Evolutionary conservation across 2,329 filamentous ascomycete species (phyloP), one percentile per base, ranked within the genome.

Genomic region (Paracamarosporium sp.): DNA sequence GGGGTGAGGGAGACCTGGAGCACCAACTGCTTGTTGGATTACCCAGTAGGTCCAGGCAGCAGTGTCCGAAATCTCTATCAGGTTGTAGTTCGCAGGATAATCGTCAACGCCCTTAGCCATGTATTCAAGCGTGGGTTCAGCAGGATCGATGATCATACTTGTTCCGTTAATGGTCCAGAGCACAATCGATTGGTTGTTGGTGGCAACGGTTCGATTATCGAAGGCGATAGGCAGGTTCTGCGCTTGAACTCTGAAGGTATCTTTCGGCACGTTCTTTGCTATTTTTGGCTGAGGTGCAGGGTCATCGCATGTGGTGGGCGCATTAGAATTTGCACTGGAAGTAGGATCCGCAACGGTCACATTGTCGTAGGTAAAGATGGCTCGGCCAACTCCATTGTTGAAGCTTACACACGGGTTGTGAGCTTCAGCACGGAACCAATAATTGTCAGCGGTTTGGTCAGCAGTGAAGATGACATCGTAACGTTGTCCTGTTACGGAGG

Each of bases 61-160:
- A 43, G 67, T 68, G 4, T 68, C 70, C 13, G 76, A 69, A 8
- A 81, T 72, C 7, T 76, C 61, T 28, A 82, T 71, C n/a, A 82
- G 67, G 56, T 81, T 80, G 56, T 79, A 77, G 5, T 65, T 66
- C 2, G 50, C 54, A 1, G 79, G 76, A 57, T 77, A 81, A 59
- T 57, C 76, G 33, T 70, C 74, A 65, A 81, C 79, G 28, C 69
- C 66, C 33, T 80, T 67, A 17, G 78, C 68, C 40, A 82, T 65
- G 56, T 81, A 80, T 46, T 78, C 64, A 27, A 82, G 48, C 0
- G 82, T 84, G 5, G 83, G 83, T 48, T 82, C 67, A 8, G 68
- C 68, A 75, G 82, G 84, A 54, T 84, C 75, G 5, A 84, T 73
- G 5, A 59, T 56, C 69, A 85, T 77, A 8, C 78, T 79, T 11